Evolutionary conservation across 1,139 yeast genomes (phyloP), one percentile per base, ranked within the genome.

Genomic region (Scheffersomyces cryptocercus): DNA sequence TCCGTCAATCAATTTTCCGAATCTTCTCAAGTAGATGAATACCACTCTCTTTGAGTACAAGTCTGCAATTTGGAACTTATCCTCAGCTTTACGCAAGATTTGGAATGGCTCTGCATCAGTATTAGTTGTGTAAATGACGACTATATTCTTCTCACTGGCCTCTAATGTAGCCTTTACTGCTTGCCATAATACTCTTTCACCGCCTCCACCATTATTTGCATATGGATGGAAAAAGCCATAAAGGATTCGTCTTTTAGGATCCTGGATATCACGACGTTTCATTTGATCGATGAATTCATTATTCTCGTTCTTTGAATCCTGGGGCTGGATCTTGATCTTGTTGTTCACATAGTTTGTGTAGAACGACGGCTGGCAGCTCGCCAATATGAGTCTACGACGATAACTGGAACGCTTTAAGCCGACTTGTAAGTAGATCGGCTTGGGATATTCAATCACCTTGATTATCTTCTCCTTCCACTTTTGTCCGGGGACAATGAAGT

Each of bases 181-280:
- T 44, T 88, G 90, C 99, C 99, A 95, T 37, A 95, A 72, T 0
- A 95, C 99, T 41, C 95, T 79, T 63, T 95, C 99, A 20, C 99
- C 99, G 33, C 99, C 99, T 14, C 99, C 99, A 33, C 96, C 97
- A 38, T 96, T 95, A 61, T 88, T 88, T 51, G 97, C 91, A 55
- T 85, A 88, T 0, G 99, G 99, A 65, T 95, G 99, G 71, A 93
- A 90, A 59, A 88, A 91, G 5, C 98, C 99, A 56, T 72, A 85
- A 14, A 88, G 61, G 14, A 71, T 51, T 40, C 61, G 69, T 36
- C 85, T 65, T 34, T 54, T 59, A 5, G 68, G 65, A 52, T 73
- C 81, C 13, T 61, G 57, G 5, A 65, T 62, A 29, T 58, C 68
- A 39, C 78, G 58, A 15, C 72, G 70, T 34, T 55, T 59, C 69